Percentiles rank a stretch among this genome's conserved stretches.
Evolutionary conservation across 129 eudicot species (phyloP).

Genomic region (Deinandra increscens): DNA sequence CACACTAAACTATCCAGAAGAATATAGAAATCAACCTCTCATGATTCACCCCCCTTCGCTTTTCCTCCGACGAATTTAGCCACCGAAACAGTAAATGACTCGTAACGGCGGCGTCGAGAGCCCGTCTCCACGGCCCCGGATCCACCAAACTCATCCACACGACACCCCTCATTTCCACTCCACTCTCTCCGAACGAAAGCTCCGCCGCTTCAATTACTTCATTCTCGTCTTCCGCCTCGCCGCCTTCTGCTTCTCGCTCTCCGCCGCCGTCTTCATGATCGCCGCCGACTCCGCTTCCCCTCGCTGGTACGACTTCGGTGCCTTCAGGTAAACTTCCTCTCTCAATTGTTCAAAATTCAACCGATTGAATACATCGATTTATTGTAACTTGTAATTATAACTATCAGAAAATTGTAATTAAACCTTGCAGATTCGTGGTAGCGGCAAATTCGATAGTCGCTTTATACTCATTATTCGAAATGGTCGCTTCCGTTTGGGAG

Average conservation of each 20-base stretch:
- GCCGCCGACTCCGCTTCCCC: slow-evolving; percentile 43
- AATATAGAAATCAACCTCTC: slow-evolving; percentile 4
- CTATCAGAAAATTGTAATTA: neutral
- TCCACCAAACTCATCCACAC: slow-evolving; percentile 41
- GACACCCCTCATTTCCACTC: slow-evolving; percentile 60
- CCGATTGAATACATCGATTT: neutral
- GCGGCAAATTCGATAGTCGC: slow-evolving; percentile 71
- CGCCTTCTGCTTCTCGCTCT: slow-evolving; percentile 57
- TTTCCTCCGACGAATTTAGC: too few species aligned
- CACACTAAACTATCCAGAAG: too few species aligned
- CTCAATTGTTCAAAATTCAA: neutral
- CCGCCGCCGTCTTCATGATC: slow-evolving; percentile 66
- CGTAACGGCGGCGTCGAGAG: slow-evolving; percentile 28
- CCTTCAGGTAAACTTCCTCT: slow-evolving; percentile 47
- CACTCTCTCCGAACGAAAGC: slow-evolving; percentile 59
- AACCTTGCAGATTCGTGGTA: slow-evolving; percentile 46
- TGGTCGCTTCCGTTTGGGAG: slow-evolving; percentile 76
- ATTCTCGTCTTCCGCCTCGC: slow-evolving; percentile 52
- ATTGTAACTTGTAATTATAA: too few species aligned
- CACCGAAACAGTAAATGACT: too few species aligned
- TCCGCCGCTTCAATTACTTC: slow-evolving; percentile 59
- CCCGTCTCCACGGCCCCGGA: slow-evolving; percentile 48
- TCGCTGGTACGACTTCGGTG: slow-evolving; percentile 57
- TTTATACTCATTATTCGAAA: slow-evolving; percentile 62
- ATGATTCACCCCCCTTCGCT: neutral